Conservation (phyloP, 1,284 basidiomycete genomes). For the Ceratobasidium sp. region DNA sequence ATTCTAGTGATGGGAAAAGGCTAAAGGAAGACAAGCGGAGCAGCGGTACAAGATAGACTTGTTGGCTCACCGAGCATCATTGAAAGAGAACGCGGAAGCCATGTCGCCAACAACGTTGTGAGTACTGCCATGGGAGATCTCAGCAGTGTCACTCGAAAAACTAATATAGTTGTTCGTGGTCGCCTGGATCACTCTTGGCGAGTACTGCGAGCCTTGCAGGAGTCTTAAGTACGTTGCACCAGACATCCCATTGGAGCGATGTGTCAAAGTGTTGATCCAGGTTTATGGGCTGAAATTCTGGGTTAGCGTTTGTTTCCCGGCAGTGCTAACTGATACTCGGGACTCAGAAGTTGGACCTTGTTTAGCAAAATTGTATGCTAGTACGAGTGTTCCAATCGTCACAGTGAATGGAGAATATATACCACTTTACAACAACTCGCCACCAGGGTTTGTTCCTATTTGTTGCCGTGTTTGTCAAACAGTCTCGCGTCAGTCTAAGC, state of each 20-base stretch:
- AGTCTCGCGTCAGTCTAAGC: too few relatives aligned
- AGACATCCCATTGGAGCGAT: conserved; percentile 36
- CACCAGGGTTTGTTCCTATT: too few relatives aligned
- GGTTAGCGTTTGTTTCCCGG: background rate
- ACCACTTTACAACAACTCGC: too few relatives aligned
- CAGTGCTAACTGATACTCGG: too few relatives aligned
- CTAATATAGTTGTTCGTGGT: background rate
- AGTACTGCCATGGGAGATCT: conserved; percentile 20
- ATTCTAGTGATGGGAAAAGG: conserved; percentile 47
- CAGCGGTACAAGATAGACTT: background rate
- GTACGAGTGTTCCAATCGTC: conserved; percentile 35
- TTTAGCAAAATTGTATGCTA: conserved; percentile 3
- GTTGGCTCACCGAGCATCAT: conserved; percentile 23
- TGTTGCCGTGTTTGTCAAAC: too few relatives aligned
- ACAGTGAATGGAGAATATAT: too few relatives aligned
- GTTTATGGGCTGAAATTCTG: conserved; percentile 6
- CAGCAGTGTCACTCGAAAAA: conserved; percentile 30
- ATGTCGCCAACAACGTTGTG: conserved; percentile 44
- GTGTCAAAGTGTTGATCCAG: conserved; percentile 24
- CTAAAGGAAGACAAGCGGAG: background rate
- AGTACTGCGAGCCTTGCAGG: conserved; percentile 43
- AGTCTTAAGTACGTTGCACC: conserved; percentile 7
- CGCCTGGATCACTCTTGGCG: background rate
- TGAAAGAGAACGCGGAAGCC: conserved; percentile 39
- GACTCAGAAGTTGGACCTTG: too few relatives aligned